These are phyloP conservation scores for Annulohypoxylon moriforme DNA, from an alignment of 495 filamentous ascomycete species.

Conservation along the genomic window DNA sequence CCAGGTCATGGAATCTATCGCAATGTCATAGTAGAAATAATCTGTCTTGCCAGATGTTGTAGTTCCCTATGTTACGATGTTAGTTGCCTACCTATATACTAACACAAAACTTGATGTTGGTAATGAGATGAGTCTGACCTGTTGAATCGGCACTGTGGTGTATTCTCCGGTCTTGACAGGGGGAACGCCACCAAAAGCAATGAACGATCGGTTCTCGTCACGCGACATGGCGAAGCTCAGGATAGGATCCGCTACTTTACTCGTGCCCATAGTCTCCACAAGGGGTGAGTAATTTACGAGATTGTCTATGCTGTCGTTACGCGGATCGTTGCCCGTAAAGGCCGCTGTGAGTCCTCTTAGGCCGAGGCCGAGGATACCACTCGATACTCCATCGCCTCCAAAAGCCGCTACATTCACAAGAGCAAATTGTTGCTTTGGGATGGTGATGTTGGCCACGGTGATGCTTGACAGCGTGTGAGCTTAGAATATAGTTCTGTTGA, in stretches of 20 bases:
- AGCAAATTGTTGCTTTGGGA: slow-evolving; percentile 64
- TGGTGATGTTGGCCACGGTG: slow-evolving; percentile 59
- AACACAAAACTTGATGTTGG: neutral
- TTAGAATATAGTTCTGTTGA: neutral
- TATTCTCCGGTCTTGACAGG: slow-evolving; percentile 46
- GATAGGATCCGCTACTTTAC: slow-evolving; percentile 40
- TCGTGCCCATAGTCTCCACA: slow-evolving; percentile 42
- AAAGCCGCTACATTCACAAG: slow-evolving; percentile 60
- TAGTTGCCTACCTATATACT: neutral
- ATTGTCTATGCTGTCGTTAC: slow-evolving; percentile 40
- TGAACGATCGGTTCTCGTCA: slow-evolving; percentile 45
- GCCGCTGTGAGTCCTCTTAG: slow-evolving; percentile 56
- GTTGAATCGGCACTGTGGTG: slow-evolving; percentile 40
- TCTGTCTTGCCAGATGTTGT: slow-evolving; percentile 37
- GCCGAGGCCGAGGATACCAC: slow-evolving; percentile 68
- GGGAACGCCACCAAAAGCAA: slow-evolving; percentile 50
- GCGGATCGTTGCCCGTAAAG: slow-evolving; percentile 39
- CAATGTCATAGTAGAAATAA: slow-evolving; percentile 48
- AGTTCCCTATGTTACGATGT: slow-evolving; percentile 9
- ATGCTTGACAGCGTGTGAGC: slow-evolving; percentile 45
- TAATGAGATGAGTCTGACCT: slow-evolving; percentile 27
- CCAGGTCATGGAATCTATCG: slow-evolving; percentile 37
- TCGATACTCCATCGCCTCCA: slow-evolving; percentile 58
- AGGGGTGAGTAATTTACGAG: slow-evolving; percentile 44
- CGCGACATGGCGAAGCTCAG: slow-evolving; percentile 49